A percentile compares a stretch with the other conserved stretches of the same genome.
These are phyloP conservation scores for Lolium perenne DNA, from an alignment of 176 grass and related monocot genomes.

Conservation along the genomic window DNA sequence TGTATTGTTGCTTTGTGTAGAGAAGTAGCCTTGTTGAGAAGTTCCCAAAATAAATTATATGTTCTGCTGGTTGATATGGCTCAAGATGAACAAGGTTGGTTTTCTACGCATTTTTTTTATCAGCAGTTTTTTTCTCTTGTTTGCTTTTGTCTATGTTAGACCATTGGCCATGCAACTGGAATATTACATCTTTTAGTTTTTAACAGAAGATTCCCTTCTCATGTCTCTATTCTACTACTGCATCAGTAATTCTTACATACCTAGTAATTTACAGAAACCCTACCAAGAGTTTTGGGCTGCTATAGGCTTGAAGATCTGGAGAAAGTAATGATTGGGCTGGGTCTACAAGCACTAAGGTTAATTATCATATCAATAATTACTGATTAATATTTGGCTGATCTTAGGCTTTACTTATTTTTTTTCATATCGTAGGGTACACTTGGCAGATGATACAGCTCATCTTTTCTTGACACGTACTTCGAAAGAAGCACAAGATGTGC, in stretches of 20 bases:
- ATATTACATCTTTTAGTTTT: slow-evolving; percentile 16
- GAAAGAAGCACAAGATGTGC: slow-evolving; percentile 66
- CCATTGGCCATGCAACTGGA: not conserved
- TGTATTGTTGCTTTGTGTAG: slow-evolving; percentile 57
- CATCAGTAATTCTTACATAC: slow-evolving; percentile 34
- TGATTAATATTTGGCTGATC: slow-evolving; percentile 11
- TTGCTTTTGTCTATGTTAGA: slow-evolving; percentile 22
- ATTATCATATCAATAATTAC: slow-evolving; percentile 26
- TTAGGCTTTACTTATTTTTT: slow-evolving; percentile 49
- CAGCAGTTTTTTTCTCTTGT: slow-evolving; percentile 8
- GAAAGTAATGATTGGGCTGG: slow-evolving; percentile 76
- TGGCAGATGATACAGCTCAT: slow-evolving; percentile 65
- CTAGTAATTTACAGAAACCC: slow-evolving; percentile 61
- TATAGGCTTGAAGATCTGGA: slow-evolving; percentile 72
- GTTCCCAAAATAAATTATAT: slow-evolving; percentile 83
- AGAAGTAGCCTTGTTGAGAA: slow-evolving; percentile 76
- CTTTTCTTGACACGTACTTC: slow-evolving; percentile 77
- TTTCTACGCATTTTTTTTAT: slow-evolving; percentile 30
- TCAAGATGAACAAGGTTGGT: slow-evolving; percentile 65
- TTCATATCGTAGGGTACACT: slow-evolving; percentile 59
- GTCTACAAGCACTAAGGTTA: slow-evolving; percentile 85
- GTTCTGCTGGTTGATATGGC: slow-evolving; percentile 59
- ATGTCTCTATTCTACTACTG: slow-evolving; percentile 26
- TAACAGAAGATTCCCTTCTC: slow-evolving; percentile 19
- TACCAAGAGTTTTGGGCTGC: slow-evolving; percentile 66